Percentiles rank a stretch among this genome's conserved stretches.
These are phyloP conservation scores for Phytophthora fragariaefolia DNA, from an alignment of 352 stramenopile species.

Conservation along the genomic window DNA sequence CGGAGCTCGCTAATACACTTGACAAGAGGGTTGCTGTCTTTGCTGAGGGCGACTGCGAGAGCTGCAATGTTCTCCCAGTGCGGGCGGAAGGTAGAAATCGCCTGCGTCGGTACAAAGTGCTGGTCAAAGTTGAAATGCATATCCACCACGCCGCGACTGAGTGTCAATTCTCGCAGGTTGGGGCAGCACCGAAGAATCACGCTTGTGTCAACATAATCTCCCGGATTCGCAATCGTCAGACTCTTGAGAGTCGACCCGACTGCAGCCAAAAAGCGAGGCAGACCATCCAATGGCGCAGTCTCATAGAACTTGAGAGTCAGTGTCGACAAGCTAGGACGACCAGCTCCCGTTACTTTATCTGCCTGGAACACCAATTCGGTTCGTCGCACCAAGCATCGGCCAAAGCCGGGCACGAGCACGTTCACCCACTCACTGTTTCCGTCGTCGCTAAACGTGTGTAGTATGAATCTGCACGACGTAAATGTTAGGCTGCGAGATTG, in stretches of 20 bases:
- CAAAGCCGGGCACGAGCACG: slow-evolving; percentile 17
- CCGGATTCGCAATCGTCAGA: slow-evolving; percentile 18
- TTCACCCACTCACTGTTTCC: slow-evolving; percentile 26
- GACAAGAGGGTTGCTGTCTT: slow-evolving; percentile 15
- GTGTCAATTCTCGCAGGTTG: slow-evolving; percentile 18
- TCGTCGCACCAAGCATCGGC: slow-evolving; percentile 20
- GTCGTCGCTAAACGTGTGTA: slow-evolving; percentile 25
- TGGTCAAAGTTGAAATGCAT: slow-evolving; percentile 11
- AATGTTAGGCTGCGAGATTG: slow-evolving; percentile 24
- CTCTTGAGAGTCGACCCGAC: slow-evolving; percentile 18
- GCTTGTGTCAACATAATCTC: slow-evolving; percentile 10
- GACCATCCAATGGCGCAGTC: slow-evolving; percentile 2
- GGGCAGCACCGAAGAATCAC: slow-evolving; percentile 28
- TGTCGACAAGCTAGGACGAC: background rate
- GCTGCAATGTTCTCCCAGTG: slow-evolving; percentile 17
- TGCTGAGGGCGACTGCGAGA: slow-evolving; percentile 8
- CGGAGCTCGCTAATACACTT: slow-evolving; percentile 18
- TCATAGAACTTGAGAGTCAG: slow-evolving; percentile 13
- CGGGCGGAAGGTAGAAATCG: slow-evolving; percentile 14
- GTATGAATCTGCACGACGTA: slow-evolving; percentile 9
- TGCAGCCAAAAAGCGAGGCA: slow-evolving; percentile 15
- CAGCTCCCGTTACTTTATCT: background rate
- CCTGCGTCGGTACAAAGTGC: background rate
- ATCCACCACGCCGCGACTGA: slow-evolving; percentile 14
- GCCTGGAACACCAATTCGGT: slow-evolving; percentile 13